A percentile compares a stretch with the other conserved stretches of the same genome.
These are phyloP conservation scores for Populus trichocarpa DNA, from an alignment of 441 rosid genomes.

Conservation along the genomic window DNA sequence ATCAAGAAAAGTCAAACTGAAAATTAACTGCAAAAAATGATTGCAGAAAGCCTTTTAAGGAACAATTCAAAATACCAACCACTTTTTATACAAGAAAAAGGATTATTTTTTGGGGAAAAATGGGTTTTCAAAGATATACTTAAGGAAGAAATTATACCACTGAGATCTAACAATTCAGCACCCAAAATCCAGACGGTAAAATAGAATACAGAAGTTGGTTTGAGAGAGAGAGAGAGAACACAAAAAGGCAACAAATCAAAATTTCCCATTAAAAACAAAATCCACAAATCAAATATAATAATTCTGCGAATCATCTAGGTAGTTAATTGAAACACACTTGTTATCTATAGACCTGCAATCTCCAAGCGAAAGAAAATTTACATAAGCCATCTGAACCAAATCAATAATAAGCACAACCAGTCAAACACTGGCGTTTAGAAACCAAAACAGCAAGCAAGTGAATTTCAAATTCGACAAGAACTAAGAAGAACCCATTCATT, in stretches of 20 bases:
- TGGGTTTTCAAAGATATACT: not conserved
- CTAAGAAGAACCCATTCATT: conserved; percentile 20
- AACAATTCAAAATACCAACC: not conserved
- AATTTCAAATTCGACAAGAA: conserved; percentile 5
- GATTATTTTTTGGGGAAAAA: not conserved
- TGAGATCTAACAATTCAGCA: not conserved
- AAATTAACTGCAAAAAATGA: not conserved
- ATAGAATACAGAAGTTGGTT: not conserved
- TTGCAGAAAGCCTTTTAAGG: not conserved
- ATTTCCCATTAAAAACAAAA: not conserved
- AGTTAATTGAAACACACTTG: not conserved
- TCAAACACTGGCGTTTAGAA: not conserved
- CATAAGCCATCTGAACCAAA: not conserved
- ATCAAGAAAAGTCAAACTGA: not conserved
- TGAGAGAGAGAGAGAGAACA: too few species aligned
- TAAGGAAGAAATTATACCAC: not conserved
- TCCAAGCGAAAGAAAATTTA: not conserved
- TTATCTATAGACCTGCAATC: not conserved
- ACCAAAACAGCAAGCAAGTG: not conserved
- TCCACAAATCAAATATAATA: not conserved
- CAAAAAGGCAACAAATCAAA: too few species aligned
- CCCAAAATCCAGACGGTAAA: not conserved
- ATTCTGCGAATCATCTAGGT: conserved; percentile 1
- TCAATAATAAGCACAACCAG: not conserved
- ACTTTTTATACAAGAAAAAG: not conserved